Evolutionary conservation across 768 basidiomycete genomes (phyloP), one percentile per base, ranked within the genome.

Genomic region (Boletus rufocinnamomeus): DNA sequence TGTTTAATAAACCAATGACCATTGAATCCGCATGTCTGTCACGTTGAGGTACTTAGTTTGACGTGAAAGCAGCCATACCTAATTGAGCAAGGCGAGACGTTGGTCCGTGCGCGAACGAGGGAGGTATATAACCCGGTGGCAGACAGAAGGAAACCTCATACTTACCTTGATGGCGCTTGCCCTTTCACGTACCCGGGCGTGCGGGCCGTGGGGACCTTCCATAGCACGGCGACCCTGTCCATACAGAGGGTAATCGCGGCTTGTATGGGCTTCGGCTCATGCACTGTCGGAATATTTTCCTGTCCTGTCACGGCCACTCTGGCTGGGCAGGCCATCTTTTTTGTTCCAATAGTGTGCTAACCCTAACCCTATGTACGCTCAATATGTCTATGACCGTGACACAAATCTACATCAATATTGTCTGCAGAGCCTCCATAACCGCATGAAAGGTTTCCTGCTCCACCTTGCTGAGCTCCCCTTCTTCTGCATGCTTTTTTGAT

Each of bases 231-330:
- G 80, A 80, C 80, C 77, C 47, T 80, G 79, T 80, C 80, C 80
- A 59, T n/a, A 61, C 78, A 79, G 76, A 76, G 78, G 76, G 74
- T 67, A 54, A 66, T 41, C 56, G 55, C 66, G 74, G 75, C 75
- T 81, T 81, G 80, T 80, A 76, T 79, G 72, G 73, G 82, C 82
- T 82, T 82, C 77, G 84, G 85, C 79, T 79, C 82, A 86, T 85
- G 86, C 85, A 88, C 81, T 80, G 84, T 87, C 85, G 79, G 65
- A 86, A 87, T 87, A 87, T 88, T 88, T 88, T 80, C 85, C 86
- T 75, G 85, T 86, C 82, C 83, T 77, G 77, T 81, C 80, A 78
- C 80, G 75, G 79, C 77, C 77, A 72, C 76, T 79, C 78, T 78
- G 78, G 78, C 78, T 77, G 77, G 77, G 77, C 67, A 73, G 78